These are phyloP conservation scores for Stenogyne calaminthoides DNA, from an alignment of 305 asterid species.

Conservation along the genomic window DNA sequence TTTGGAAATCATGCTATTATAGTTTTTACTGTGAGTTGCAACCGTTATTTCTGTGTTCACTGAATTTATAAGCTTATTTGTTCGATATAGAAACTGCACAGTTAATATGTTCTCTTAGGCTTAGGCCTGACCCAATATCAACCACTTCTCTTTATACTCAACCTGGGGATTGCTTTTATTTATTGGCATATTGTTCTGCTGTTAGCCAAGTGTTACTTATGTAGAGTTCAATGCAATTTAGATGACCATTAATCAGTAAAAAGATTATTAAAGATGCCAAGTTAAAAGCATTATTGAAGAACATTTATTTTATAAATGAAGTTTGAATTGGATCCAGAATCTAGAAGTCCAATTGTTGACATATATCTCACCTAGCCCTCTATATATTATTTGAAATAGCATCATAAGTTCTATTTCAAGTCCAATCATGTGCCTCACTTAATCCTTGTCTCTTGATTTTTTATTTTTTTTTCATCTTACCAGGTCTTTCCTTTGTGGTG, in stretches of 20 bases:
- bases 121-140: neutral
- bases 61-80: neutral
- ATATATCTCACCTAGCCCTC: neutral
- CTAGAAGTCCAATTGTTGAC: too few species aligned
- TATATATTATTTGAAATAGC: neutral
- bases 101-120: neutral
- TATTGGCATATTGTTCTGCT: neutral
- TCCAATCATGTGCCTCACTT: too few species aligned
- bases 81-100: neutral
- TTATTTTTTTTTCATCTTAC: too few species aligned
- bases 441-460: too few species aligned
- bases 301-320: neutral
- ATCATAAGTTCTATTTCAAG: neutral
- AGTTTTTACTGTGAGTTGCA: too few species aligned
- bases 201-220: neutral
- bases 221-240: neutral
- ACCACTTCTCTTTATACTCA: neutral
- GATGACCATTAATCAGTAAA: neutral
- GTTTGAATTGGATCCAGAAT: neutral
- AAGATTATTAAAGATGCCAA: neutral
- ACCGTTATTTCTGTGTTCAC: neutral
- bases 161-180: neutral
- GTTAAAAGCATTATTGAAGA: neutral
- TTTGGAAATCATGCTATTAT: too few species aligned
- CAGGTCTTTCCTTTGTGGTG: constrained; percentile 81